A percentile compares a stretch with the other conserved stretches of the same genome.
Evolutionary conservation across 495 filamentous ascomycete species (phyloP).

Genomic region (Xeromyces bisporus): DNA sequence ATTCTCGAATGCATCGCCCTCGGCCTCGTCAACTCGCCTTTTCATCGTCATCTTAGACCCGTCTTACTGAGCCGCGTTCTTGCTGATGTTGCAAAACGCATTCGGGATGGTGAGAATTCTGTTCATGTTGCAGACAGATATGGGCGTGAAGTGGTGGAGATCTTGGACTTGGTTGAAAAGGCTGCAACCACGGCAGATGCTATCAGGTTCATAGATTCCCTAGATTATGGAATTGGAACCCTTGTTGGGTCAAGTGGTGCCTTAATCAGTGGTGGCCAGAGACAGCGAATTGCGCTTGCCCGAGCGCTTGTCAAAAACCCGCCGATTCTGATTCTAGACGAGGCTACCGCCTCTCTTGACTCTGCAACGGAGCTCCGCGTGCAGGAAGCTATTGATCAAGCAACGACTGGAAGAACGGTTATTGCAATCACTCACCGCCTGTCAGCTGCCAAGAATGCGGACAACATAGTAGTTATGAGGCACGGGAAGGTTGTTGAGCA

Average conservation of each 20-base stretch:
- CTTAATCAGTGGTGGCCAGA: conserved; percentile 45
- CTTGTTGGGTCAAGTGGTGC: conserved; percentile 37
- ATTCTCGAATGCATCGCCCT: conserved; percentile 53
- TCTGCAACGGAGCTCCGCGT: conserved; percentile 36
- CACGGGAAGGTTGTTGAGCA: conserved; percentile 39
- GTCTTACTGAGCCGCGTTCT: conserved; percentile 15
- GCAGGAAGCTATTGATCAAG: conserved; percentile 31
- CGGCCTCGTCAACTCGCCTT: conserved; percentile 41
- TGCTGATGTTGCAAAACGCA: conserved; percentile 14
- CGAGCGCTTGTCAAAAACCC: conserved; percentile 60
- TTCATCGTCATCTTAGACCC: conserved; percentile 23
- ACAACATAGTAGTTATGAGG: conserved; percentile 48
- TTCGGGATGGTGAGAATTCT: conserved; percentile 21
- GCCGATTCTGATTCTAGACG: conserved; percentile 67
- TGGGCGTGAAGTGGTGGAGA: conserved; percentile 17
- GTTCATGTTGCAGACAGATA: conserved; percentile 14
- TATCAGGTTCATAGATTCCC: conserved; percentile 23
- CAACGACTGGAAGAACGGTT: conserved; percentile 28
- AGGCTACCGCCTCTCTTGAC: conserved; percentile 50
- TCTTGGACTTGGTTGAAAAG: conserved; percentile 20
- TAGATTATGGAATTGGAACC: conserved; percentile 36
- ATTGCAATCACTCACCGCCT: conserved; percentile 33
- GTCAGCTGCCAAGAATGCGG: conserved; percentile 37
- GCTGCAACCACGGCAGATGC: conserved; percentile 28
- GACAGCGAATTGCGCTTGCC: conserved; percentile 50